These are phyloP conservation scores for Leptoxyphium fumago DNA, from an alignment of 2,329 filamentous ascomycete species.

Conservation along the genomic window DNA sequence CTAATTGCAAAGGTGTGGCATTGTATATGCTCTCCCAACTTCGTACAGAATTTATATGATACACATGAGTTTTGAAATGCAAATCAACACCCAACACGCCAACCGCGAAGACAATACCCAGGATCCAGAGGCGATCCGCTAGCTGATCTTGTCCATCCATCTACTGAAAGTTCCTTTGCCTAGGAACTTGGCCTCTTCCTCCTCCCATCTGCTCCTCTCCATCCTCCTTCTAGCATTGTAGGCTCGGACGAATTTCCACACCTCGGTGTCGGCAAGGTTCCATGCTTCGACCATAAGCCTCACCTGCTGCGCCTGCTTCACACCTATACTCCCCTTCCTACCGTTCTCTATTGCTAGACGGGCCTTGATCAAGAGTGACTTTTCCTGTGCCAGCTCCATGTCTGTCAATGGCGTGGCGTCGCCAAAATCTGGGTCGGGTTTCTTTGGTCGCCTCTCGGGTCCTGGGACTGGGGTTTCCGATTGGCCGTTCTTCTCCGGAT, in stretches of 20 bases:
- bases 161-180: constrained; percentile 34
- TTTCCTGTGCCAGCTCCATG: constrained; percentile 42
- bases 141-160: constrained; percentile 16
- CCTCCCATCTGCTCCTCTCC: constrained; percentile 55
- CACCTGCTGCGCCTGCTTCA: constrained; percentile 18
- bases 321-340: constrained; percentile 12
- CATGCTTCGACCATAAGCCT: constrained; percentile 34
- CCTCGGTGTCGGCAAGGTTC: constrained; percentile 57
- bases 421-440: constrained; percentile 33
- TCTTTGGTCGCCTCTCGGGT: constrained; percentile 37
- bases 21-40: too few relatives aligned
- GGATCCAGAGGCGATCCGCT: background rate
- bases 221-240: constrained; percentile 47
- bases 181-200: constrained; percentile 50
- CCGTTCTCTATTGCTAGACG: constrained; percentile 16
- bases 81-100: too few relatives aligned
- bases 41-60: too few relatives aligned
- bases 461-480: constrained; percentile 44
- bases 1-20: too few relatives aligned
- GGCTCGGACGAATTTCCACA: constrained; percentile 60
- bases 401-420: constrained; percentile 32
- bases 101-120: too few relatives aligned
- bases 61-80: too few relatives aligned
- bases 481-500: constrained; percentile 37
- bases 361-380: constrained; percentile 30